phyloP scores from a whole-genome alignment of 345 rosid species.

The Camelina hispida region DNA sequence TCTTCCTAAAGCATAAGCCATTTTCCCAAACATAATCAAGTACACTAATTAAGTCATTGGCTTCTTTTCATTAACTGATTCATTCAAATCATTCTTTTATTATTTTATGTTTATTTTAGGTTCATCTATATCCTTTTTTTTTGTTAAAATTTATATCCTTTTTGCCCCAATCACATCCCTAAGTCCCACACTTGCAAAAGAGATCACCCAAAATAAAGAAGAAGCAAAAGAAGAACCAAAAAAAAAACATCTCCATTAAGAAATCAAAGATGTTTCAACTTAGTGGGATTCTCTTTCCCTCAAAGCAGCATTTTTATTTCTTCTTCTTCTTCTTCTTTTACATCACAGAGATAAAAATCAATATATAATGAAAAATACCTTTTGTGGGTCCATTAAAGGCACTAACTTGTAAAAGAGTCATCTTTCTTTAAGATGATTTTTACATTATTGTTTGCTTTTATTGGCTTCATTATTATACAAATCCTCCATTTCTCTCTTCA shows the following conservation, averaged over 20 bases:
- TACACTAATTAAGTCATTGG: slow-evolving; percentile 15
- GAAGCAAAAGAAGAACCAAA: background rate
- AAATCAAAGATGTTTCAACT: slow-evolving; percentile 44
- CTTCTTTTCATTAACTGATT: slow-evolving; percentile 3
- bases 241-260: slow-evolving; percentile 35
- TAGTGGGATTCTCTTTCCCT: slow-evolving; percentile 79
- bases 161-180: background rate
- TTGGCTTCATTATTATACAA: slow-evolving; percentile 40
- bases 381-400: slow-evolving; percentile 64
- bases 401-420: slow-evolving; percentile 45
- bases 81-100: slow-evolving; percentile 1
- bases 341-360: slow-evolving; percentile 26
- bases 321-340: slow-evolving; percentile 44
- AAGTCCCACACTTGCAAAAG: slow-evolving; percentile 41
- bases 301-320: slow-evolving; percentile 43
- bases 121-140: background rate
- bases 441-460: slow-evolving; percentile 33
- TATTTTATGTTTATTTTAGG: background rate
- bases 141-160: no score
- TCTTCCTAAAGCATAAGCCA: slow-evolving; percentile 26
- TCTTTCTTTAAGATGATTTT: slow-evolving; percentile 33
- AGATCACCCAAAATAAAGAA: slow-evolving; percentile 35
- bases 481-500: slow-evolving; percentile 41
- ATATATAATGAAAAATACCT: slow-evolving; percentile 44
- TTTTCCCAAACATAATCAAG: slow-evolving; percentile 21